A percentile compares a stretch with the other conserved stretches of the same genome.
phyloP scores from a whole-genome alignment of 805 yeast genomes.

The Saccharomycopsis oosterbeekiorum region DNA sequence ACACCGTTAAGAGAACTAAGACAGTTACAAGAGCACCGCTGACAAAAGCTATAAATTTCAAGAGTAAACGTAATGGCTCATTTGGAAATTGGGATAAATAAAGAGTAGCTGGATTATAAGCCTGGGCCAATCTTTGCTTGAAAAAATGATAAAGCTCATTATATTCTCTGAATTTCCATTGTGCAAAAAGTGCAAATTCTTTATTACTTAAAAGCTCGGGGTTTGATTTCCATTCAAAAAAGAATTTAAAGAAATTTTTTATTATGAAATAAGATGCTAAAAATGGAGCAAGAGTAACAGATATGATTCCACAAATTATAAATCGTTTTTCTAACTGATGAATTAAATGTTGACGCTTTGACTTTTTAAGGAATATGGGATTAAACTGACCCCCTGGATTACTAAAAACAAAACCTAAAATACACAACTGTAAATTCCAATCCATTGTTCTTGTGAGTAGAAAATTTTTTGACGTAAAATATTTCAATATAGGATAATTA shows the following conservation, averaged over 20 bases:
- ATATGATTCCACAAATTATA: slow-evolving; percentile 78
- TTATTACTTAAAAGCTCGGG: slow-evolving; percentile 77
- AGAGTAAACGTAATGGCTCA: slow-evolving; percentile 46
- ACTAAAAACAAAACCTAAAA: slow-evolving; percentile 78
- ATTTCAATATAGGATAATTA: slow-evolving; percentile 32
- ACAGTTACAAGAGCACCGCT: slow-evolving; percentile 88
- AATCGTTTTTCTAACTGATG: slow-evolving; percentile 70
- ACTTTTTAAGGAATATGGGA: slow-evolving; percentile 57
- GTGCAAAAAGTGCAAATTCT: slow-evolving; percentile 89
- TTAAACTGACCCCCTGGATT: slow-evolving; percentile 67
- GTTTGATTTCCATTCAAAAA: slow-evolving; percentile 83
- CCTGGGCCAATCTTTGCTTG: slow-evolving; percentile 63
- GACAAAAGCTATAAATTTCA: slow-evolving; percentile 59
- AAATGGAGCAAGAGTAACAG: slow-evolving; percentile 76
- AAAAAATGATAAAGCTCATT: slow-evolving; percentile 90
- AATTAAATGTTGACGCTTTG: slow-evolving; percentile 55
- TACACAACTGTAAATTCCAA: slow-evolving; percentile 87
- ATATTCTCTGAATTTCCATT: slow-evolving; percentile 90
- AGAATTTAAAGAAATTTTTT: slow-evolving; percentile 79
- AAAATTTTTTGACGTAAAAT: slow-evolving; percentile 26
- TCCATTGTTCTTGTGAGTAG: slow-evolving; percentile 78
- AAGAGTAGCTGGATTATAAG: slow-evolving; percentile 68
- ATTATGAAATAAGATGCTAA: slow-evolving; percentile 74
- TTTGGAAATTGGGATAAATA: slow-evolving; percentile 91
- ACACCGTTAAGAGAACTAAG: slow-evolving; percentile 60